These are phyloP conservation scores for Neurospora africana DNA, from an alignment of 495 filamentous ascomycete species.

Conservation along the genomic window DNA sequence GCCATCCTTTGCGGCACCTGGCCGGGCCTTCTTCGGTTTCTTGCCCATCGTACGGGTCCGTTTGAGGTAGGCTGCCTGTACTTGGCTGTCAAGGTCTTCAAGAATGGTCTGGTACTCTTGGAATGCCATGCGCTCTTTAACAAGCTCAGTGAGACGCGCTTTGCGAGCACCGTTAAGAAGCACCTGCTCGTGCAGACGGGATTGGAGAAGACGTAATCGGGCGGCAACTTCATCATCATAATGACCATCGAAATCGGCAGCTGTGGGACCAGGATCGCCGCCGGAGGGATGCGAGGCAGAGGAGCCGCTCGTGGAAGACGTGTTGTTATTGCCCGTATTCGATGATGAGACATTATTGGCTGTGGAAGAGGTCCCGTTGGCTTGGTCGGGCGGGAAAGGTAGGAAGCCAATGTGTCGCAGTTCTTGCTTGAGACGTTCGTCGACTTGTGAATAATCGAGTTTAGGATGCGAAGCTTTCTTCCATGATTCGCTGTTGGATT, in stretches of 20 bases:
- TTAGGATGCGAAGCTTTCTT: conserved; percentile 50
- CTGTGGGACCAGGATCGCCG: conserved; percentile 17
- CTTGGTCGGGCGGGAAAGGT: conserved; percentile 47
- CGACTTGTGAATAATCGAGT: conserved; percentile 72
- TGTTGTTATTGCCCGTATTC: conserved; percentile 73
- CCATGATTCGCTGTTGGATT: conserved; percentile 50
- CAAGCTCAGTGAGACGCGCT: conserved; percentile 68
- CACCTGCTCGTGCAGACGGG: conserved; percentile 66
- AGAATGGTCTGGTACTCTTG: conserved; percentile 96
- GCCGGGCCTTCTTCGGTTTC: conserved; percentile 81
- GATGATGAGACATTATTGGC: conserved; percentile 50
- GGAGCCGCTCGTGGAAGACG: conserved; percentile 51
- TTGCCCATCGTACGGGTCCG: conserved; percentile 89
- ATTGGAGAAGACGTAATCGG: conserved; percentile 74
- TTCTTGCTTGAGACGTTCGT: conserved; percentile 83
- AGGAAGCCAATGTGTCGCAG: conserved; percentile 90
- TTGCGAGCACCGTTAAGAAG: conserved; percentile 86
- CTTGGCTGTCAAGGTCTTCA: conserved; percentile 91
- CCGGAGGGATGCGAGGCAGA: conserved; percentile 8
- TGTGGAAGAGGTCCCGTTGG: conserved; percentile 28
- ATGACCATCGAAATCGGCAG: conserved; percentile 69
- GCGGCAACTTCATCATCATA: conserved; percentile 92
- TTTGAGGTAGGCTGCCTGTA: conserved; percentile 91
- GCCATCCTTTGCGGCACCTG: conserved; percentile 48
- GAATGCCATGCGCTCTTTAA: conserved; percentile 82